These are phyloP conservation scores for Acanthamoeba healyi DNA, from an alignment of 208 protist species.

Conservation along the genomic window DNA sequence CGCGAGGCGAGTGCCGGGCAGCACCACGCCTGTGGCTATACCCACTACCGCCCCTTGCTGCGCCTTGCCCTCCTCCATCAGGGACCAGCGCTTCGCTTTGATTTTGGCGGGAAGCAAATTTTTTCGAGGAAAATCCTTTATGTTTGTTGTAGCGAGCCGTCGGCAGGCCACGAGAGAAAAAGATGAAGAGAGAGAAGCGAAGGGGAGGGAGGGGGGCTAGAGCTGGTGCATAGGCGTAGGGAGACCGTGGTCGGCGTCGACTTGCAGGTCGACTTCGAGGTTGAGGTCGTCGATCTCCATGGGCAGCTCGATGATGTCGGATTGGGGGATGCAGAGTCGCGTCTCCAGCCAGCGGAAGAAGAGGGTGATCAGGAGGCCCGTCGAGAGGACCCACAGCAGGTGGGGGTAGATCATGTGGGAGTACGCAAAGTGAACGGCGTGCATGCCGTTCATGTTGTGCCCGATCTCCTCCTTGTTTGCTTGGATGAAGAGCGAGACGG, in stretches of 20 bases:
- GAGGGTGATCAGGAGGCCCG: neutral
- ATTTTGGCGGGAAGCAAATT: neutral
- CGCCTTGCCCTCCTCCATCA: neutral
- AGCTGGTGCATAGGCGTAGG: neutral
- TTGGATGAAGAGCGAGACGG: slow-evolving; percentile 56
- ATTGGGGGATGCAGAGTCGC: neutral
- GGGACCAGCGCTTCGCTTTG: no score
- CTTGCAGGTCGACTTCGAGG: neutral
- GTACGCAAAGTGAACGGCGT: slow-evolving; percentile 52
- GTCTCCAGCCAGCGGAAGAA: slow-evolving; percentile 10
- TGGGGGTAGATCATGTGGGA: slow-evolving; percentile 65
- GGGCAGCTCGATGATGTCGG: neutral
- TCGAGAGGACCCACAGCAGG: slow-evolving; percentile 18
- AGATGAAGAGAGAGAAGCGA: no score
- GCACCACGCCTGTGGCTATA: neutral
- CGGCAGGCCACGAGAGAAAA: neutral
- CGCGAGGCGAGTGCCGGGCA: neutral
- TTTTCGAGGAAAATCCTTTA: neutral
- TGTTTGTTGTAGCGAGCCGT: neutral
- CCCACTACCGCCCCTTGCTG: neutral
- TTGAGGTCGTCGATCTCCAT: neutral
- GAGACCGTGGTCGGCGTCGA: neutral
- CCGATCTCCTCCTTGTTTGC: slow-evolving; percentile 46
- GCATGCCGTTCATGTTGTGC: neutral
- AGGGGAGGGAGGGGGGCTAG: neutral